Conservation (phyloP, 805 yeast species). For the Metschnikowia reukaufii region DNA sequence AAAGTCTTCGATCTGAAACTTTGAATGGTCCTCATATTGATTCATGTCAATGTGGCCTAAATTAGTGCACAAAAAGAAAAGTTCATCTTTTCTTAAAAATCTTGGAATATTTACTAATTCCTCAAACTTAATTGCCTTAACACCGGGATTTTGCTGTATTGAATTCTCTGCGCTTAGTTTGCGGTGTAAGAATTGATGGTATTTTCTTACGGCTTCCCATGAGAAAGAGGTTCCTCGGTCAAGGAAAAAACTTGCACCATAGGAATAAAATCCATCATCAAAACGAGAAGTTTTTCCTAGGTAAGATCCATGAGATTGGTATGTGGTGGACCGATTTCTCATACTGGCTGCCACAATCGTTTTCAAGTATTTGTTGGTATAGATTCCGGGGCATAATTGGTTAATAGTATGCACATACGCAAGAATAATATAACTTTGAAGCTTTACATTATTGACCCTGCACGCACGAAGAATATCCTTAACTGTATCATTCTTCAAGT, state of each 20-base stretch:
- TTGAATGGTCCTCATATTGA: not conserved
- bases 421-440: conserved; percentile 3
- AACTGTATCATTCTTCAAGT: not conserved
- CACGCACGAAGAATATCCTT: conserved; percentile 1
- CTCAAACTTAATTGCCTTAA: not conserved
- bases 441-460: conserved; percentile 3
- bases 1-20: conserved; percentile 5
- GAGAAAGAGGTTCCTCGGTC: not conserved
- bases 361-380: conserved; percentile 6
- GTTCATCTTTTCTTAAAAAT: not conserved
- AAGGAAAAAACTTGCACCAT: not conserved
- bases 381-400: conserved; percentile 2
- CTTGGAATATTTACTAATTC: not conserved
- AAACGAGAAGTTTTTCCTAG: not conserved
- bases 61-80: not conserved
- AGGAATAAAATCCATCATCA: not conserved
- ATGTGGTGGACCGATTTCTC: not conserved
- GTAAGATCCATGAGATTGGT: not conserved
- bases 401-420: conserved; percentile 7
- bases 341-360: conserved; percentile 5
- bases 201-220: not conserved
- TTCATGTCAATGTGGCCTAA: not conserved
- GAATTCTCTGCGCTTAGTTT: not conserved
- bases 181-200: not conserved
- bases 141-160: not conserved